Base-by-base conservation (phyloP, 2,329 filamentous ascomycete genomes). In the Talaromyces sp. region DNA sequence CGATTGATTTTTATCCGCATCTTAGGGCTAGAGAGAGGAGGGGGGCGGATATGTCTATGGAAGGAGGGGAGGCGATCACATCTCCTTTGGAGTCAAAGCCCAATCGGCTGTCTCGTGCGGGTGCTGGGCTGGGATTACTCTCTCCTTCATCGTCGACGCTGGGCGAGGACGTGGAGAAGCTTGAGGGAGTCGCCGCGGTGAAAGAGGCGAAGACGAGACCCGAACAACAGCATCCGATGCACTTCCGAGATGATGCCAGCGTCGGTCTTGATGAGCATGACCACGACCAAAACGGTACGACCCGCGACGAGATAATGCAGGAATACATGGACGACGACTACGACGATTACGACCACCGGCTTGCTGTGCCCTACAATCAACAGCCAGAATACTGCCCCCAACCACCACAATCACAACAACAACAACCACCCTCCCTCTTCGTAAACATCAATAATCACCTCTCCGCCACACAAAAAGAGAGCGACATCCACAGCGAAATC, bases 1-100 rank as follows among this genome's bases (percentile, higher is more conserved):
- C 82, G 69, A 76, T 93, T 44, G 80, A 90, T 44, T 92, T 90
- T 73, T 93, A 95, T 70, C 82, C 82, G 42, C 62, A 63, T 63
- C 35, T 59, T n/a, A 39, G 52, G 35, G 37, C 46, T 21, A 21
- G 5, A 11, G 28, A 35, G 48, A 28, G 37, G 50, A 50, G 28
- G 37, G 52, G 28, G 18, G 37, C 40, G 28, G 50, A 54, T 54
- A 18, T 28, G 8, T 48, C 31, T 5, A 35, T 35, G 50, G 31
- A 35, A 21, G 18, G 16, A 2, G 48, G 31, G 14, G 44, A 35
- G 25, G 58, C 44, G 35, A 44, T 52, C 11, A 60, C 58, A 4
- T 40, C 58, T 35, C 46, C 58, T n/a, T 52, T 33, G 3, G n/a
- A 42, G 8, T 1, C 54, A 9, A 42, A 12, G 4, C 7, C 16